Percentiles rank a stretch among this genome's conserved stretches.
Evolutionary conservation across 2,329 filamentous ascomycete genomes (phyloP).

Genomic region (Tolypocladium tropicale): DNA sequence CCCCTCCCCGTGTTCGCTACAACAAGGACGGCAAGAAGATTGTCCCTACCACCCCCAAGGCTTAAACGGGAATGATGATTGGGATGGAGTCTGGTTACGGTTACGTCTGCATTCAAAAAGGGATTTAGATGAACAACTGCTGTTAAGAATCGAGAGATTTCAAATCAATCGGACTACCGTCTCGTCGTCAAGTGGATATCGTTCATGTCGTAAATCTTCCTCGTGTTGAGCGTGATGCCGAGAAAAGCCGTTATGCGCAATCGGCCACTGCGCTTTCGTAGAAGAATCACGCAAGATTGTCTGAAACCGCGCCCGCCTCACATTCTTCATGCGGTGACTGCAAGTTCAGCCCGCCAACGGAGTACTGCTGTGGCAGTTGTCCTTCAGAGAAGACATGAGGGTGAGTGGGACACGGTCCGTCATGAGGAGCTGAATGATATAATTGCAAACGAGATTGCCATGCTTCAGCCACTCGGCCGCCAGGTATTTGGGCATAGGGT

Average conservation of each 20-base stretch:
- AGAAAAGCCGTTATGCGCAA: background rate
- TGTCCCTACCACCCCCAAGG: conserved; percentile 54
- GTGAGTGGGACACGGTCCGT: too few relatives aligned
- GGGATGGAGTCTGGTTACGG: conserved; percentile 28
- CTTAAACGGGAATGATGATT: conserved; percentile 21
- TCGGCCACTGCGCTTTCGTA: too few relatives aligned
- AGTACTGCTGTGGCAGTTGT: too few relatives aligned
- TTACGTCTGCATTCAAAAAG: conserved; percentile 26
- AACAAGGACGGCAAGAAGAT: conserved; percentile 99
- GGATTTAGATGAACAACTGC: conserved; percentile 25
- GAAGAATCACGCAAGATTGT: background rate
- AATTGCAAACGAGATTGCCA: background rate
- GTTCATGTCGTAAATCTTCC: background rate
- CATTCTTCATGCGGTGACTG: background rate
- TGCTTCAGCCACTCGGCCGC: too few relatives aligned
- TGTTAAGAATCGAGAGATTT: conserved; percentile 14
- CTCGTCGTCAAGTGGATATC: conserved; percentile 3
- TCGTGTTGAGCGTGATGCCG: background rate
- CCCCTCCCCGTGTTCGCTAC: conserved; percentile 94
- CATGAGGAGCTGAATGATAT: too few relatives aligned
- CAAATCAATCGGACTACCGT: conserved; percentile 14
- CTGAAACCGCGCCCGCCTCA: background rate
- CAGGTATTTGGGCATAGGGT: too few relatives aligned
- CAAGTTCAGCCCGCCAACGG: background rate
- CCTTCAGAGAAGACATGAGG: background rate